A percentile compares a stretch with the other conserved stretches of the same genome.
phyloP scores from a whole-genome alignment of 257 asterid genomes.

The Solanum lignicaule region DNA sequence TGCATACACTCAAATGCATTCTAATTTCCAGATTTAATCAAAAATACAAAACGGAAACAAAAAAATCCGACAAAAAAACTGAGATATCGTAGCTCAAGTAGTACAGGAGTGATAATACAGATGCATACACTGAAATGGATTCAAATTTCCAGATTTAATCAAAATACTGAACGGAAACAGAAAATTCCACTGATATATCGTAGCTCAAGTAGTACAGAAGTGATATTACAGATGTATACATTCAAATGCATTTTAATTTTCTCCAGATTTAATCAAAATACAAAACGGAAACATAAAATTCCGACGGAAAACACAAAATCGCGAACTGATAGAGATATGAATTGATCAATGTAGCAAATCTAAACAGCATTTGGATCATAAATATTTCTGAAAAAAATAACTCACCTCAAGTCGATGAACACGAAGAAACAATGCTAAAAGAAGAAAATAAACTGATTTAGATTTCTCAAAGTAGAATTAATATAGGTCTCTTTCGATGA shows the following conservation, averaged over 20 bases:
- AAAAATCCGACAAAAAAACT: accelerated
- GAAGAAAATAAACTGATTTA: background rate
- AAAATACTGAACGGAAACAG: background rate
- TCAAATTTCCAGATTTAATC: background rate
- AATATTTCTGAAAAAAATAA: background rate
- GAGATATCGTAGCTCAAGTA: background rate
- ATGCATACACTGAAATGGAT: background rate
- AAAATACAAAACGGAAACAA: background rate
- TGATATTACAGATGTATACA: background rate
- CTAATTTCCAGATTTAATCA: background rate
- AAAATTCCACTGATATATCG: background rate
- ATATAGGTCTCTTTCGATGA: constrained; percentile 36
- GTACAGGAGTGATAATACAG: background rate
- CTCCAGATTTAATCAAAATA: background rate
- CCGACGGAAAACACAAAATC: background rate
- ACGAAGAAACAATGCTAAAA: background rate
- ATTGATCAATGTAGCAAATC: background rate
- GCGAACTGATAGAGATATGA: background rate
- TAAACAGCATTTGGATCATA: background rate
- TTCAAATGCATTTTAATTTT: background rate
- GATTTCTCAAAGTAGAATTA: background rate
- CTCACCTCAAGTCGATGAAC: background rate
- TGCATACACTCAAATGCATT: background rate
- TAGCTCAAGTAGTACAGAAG: background rate
- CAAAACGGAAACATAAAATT: background rate